These are phyloP conservation scores for Cryphonectria japonica DNA, from an alignment of 2,329 filamentous ascomycete genomes.

Conservation along the genomic window DNA sequence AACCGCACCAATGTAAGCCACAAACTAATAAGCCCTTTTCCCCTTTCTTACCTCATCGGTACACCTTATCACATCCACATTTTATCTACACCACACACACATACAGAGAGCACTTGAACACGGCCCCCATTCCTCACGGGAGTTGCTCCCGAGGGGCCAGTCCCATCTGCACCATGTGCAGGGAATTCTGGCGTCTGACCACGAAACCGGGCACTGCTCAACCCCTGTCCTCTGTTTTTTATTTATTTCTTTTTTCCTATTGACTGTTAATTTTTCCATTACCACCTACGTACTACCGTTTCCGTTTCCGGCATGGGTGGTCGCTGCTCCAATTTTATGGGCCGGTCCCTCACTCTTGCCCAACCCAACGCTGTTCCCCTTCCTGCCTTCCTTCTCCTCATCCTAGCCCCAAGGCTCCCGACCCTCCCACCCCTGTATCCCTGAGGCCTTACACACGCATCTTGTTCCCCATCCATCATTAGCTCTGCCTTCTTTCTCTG, in stretches of 20 bases:
- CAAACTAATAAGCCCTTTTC: neutral
- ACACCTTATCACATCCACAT: neutral
- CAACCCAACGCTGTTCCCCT: neutral
- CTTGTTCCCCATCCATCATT: neutral
- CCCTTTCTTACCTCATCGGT: neutral
- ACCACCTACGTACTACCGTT: neutral
- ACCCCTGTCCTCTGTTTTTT: too few relatives aligned
- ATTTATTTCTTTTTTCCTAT: neutral
- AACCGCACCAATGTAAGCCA: neutral
- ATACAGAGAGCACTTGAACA: neutral
- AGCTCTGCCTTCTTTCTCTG: neutral
- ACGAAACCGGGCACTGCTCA: neutral
- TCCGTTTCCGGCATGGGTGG: neutral
- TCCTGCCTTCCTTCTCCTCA: neutral
- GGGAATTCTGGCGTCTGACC: neutral
- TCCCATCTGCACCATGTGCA: neutral
- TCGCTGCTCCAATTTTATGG: neutral
- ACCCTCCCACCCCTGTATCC: too few relatives aligned
- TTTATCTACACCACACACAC: neutral
- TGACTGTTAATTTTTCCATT: neutral
- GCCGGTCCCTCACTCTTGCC: too few relatives aligned
- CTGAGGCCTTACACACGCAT: too few relatives aligned
- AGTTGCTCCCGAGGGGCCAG: neutral
- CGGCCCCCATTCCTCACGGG: neutral
- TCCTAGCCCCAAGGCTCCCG: too few relatives aligned